A percentile compares a stretch with the other conserved stretches of the same genome.
These are phyloP conservation scores for Globisporangium barbulae DNA, from an alignment of 352 stramenopile genomes.

Conservation along the genomic window DNA sequence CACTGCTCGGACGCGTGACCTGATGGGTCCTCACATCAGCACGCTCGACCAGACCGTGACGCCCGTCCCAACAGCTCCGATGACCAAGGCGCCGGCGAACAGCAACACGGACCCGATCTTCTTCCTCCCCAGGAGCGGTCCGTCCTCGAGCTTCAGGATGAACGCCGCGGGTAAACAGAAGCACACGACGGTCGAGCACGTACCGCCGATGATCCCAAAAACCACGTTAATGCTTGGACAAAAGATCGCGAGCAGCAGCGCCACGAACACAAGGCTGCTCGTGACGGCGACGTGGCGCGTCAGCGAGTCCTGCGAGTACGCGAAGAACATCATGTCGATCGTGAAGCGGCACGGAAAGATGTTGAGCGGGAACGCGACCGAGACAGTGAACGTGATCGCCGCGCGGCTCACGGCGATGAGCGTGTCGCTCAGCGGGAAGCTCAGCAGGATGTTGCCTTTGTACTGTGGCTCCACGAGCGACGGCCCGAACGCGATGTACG, in stretches of 20 bases:
- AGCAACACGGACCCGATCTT: conserved; percentile 75
- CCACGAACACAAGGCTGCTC: conserved; percentile 52
- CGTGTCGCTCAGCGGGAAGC: conserved; percentile 71
- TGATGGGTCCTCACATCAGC: conserved; percentile 28
- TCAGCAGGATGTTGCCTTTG: conserved; percentile 84
- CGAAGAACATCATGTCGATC: conserved; percentile 89
- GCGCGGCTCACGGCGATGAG: conserved; percentile 77
- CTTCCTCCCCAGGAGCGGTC: conserved; percentile 58
- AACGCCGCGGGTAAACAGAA: conserved; percentile 83
- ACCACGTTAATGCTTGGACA: conserved; percentile 85
- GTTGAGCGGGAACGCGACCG: conserved; percentile 83
- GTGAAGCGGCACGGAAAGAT: conserved; percentile 87
- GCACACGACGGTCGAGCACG: conserved; percentile 79
- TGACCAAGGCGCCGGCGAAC: conserved; percentile 67
- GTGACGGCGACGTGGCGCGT: conserved; percentile 68
- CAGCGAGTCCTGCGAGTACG: conserved; percentile 62
- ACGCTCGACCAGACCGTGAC: conserved; percentile 76
- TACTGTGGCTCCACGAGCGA: conserved; percentile 58
- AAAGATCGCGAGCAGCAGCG: conserved; percentile 77
- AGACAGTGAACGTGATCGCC: conserved; percentile 85
- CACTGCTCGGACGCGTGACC: too few relatives aligned
- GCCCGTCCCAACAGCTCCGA: conserved; percentile 59
- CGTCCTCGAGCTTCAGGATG: conserved; percentile 83
- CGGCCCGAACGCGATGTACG: conserved; percentile 76
- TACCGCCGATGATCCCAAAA: conserved; percentile 84